phyloP scores from a whole-genome alignment of 148 eudicot species.

The Cornus controversa region DNA sequence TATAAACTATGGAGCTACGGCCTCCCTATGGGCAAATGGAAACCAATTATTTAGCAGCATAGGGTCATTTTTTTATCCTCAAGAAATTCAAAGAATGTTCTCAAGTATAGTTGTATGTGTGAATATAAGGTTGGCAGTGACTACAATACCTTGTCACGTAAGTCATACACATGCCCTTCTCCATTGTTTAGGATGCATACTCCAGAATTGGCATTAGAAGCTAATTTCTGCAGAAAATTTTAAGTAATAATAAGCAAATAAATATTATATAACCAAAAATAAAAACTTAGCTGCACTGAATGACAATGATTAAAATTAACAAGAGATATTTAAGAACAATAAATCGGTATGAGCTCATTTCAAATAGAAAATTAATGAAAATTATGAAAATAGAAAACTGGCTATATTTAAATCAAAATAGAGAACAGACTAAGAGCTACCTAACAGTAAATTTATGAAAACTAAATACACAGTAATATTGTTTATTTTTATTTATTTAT shows the following conservation, averaged over 20 bases:
- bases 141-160: conserved; percentile 67
- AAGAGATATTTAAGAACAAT: too few relatives aligned
- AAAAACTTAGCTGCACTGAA: not conserved
- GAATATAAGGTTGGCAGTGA: not conserved
- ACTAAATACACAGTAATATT: not conserved
- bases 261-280: too few relatives aligned
- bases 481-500: not conserved
- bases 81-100: not conserved
- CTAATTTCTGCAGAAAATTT: conserved; percentile 10
- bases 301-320: too few relatives aligned
- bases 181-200: conserved; percentile 11
- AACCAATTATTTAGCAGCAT: not conserved
- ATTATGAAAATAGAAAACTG: too few relatives aligned
- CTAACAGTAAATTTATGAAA: too few relatives aligned
- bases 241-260: not conserved
- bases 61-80: not conserved
- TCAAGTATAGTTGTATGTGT: not conserved
- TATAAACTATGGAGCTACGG: conserved; percentile 52
- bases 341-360: too few relatives aligned
- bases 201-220: conserved; percentile 18
- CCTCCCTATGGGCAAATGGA: conserved; percentile 39
- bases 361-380: too few relatives aligned
- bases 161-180: conserved; percentile 49
- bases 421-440: not conserved
- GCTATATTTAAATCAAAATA: not conserved